A percentile compares a stretch with the other conserved stretches of the same genome.
Evolutionary conservation across 2,329 filamentous ascomycete genomes (phyloP).

Genomic region (Aspergillus jensenii): DNA sequence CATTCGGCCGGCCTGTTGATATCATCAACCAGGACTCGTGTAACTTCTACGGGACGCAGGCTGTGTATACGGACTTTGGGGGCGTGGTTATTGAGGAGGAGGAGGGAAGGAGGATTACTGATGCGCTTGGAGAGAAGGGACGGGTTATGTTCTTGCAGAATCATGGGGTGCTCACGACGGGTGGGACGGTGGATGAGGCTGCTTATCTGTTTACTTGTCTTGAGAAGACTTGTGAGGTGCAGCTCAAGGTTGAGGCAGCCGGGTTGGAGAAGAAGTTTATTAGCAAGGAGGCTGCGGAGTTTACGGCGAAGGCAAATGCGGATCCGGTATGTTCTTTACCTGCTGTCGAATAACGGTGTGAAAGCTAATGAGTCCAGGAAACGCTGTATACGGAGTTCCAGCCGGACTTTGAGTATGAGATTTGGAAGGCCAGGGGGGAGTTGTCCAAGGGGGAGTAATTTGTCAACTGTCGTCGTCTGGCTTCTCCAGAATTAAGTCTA

Average conservation of each 20-base stretch:
- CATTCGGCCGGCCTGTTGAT: constrained; percentile 44
- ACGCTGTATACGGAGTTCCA: background rate
- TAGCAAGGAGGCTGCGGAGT: background rate
- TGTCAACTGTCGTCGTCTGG: no score
- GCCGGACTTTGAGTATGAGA: background rate
- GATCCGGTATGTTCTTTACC: background rate
- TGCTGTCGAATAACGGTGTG: background rate
- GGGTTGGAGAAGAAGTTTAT: background rate
- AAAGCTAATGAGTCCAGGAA: background rate
- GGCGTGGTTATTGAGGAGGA: constrained; percentile 47
- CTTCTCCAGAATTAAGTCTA: no score
- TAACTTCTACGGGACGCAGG: constrained; percentile 27
- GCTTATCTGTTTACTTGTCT: constrained; percentile 65
- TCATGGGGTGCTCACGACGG: constrained; percentile 55
- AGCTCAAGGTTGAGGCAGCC: constrained; percentile 64
- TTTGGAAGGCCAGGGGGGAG: background rate
- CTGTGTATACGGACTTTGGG: constrained; percentile 45
- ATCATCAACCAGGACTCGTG: constrained; percentile 42
- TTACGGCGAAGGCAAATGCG: background rate
- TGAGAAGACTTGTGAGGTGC: constrained; percentile 68
- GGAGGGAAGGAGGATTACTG: constrained; percentile 47
- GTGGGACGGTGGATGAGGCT: constrained; percentile 71
- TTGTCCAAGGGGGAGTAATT: background rate
- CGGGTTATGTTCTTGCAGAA: constrained; percentile 29
- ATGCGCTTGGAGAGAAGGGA: constrained; percentile 21